phyloP scores from a whole-genome alignment of 2,329 filamentous ascomycete species.

The Hirsutella thompsonii region DNA sequence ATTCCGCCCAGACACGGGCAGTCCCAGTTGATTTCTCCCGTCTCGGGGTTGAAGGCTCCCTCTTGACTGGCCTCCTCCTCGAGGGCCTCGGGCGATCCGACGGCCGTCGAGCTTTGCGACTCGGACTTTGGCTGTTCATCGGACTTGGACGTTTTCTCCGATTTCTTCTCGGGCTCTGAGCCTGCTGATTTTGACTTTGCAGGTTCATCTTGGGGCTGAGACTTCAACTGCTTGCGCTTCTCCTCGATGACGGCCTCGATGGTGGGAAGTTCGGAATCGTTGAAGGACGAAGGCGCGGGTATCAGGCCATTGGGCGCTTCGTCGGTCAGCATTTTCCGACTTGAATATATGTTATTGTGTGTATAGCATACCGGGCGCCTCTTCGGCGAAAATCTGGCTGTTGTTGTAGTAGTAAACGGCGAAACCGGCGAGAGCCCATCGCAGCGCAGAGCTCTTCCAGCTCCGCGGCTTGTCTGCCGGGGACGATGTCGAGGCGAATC shows the following conservation, averaged over 20 bases:
- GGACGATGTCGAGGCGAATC: constrained; percentile 37
- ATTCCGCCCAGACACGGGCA: constrained; percentile 95
- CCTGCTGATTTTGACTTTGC: constrained; percentile 7
- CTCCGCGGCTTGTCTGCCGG: constrained; percentile 56
- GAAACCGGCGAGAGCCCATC: constrained; percentile 65
- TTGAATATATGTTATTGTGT: neutral
- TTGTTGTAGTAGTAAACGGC: constrained; percentile 93
- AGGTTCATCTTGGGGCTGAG: constrained; percentile 15
- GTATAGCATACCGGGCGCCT: constrained; percentile 53
- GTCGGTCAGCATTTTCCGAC: neutral
- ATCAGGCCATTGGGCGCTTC: constrained; percentile 4
- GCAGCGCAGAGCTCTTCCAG: constrained; percentile 64
- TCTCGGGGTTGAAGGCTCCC: constrained; percentile 95
- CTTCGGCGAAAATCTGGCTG: constrained; percentile 73
- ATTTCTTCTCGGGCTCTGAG: no score
- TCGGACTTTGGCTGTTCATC: constrained; percentile 14
- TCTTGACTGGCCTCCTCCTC: constrained; percentile 77
- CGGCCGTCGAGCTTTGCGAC: constrained; percentile 11
- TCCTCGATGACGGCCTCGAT: constrained; percentile 55
- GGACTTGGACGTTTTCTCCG: no score
- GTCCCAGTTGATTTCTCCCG: constrained; percentile 99
- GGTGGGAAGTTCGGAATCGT: constrained; percentile 46
- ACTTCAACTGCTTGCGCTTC: constrained; percentile 37
- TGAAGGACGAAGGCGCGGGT: constrained; percentile 35
- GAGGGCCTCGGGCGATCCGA: constrained; percentile 36